Percentiles rank a stretch among this genome's conserved stretches.
Conservation (phyloP, 176 grass and related monocot genomes). For the Typha latifolia region DNA sequence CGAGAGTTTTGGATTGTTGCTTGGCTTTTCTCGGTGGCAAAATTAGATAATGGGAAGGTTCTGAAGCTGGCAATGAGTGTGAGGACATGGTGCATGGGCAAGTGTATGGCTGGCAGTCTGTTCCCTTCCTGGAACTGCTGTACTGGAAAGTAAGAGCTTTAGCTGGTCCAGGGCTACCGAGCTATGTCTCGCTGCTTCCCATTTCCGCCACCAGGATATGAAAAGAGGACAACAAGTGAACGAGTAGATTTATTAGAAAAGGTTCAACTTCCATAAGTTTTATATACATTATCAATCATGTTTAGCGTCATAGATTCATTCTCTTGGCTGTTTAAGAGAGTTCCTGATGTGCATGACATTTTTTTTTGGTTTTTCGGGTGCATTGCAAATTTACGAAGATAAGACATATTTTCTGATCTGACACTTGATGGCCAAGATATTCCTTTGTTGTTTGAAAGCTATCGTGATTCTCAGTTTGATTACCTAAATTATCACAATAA, state of each 20-base stretch:
- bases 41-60: slow-evolving; percentile 2
- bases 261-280: slow-evolving; percentile 21
- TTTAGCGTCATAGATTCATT: no score
- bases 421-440: no score
- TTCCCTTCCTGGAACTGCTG: slow-evolving; percentile 23
- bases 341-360: no score
- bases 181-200: slow-evolving; percentile 51
- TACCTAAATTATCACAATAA: no score
- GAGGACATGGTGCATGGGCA: slow-evolving; percentile 28
- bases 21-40: background rate
- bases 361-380: no score
- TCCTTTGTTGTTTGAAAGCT: no score
- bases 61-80: slow-evolving; percentile 20
- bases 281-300: no score
- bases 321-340: no score
- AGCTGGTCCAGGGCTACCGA: slow-evolving; percentile 12
- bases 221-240: slow-evolving; percentile 22
- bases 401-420: no score
- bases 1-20: background rate
- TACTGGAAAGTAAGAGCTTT: slow-evolving; percentile 20
- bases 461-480: no score
- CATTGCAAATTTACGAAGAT: no score
- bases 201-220: slow-evolving; percentile 45
- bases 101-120: slow-evolving; percentile 18
- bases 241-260: slow-evolving; percentile 28